Evolutionary conservation across 768 basidiomycete genomes (phyloP), one percentile per base, ranked within the genome.

Genomic region (Infundibulicybe gibba): DNA sequence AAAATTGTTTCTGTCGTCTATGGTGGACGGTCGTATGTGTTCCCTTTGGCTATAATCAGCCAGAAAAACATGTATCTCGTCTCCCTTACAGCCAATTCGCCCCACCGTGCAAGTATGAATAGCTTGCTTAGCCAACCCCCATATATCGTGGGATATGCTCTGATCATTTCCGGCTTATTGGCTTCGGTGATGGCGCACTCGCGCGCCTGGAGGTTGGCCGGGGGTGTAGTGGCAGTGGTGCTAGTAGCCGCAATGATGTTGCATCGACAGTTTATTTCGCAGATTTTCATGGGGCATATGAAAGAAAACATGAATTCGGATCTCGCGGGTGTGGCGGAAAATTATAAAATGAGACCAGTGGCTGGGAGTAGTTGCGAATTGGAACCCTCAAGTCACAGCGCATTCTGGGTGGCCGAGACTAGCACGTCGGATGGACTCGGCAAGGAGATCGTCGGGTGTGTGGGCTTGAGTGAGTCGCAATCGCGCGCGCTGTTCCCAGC

Each of bases 391-490:
- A 47, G 44, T 17, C 52, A 50, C 2, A 56, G 52, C 10, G 60
- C 42, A 6, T 61, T 61, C 39, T 61, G 58, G 58, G 56, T 61
- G 17, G 56, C 51, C 8, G 60, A 50, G 33, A 49, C 47, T 15
- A 52, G 52, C 16, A 40, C 44, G 2, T 47, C 52, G 3, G 45
- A 57, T 34, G 11, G 39, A 6, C 25, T 32, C 15, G 34, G 40
- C 3, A 43, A 43, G 2, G 54, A 55, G 31, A 52, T 59, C 15
- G 53, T 61, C 9, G 58, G 60, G 11, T 53, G 45, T 32, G 38
- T 59, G n/a, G 57, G 45, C 8, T 40, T 59, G 12, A 57, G 60
- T 61, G n/a, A 10, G 57, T 38, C 6, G 8, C 20, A 10, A 13
- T 20, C 14, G 10, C 15, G 4, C 31, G 14, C 15, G 35, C 21